A percentile compares a stretch with the other conserved stretches of the same genome.
phyloP scores from a whole-genome alignment of 176 grass and related monocot species.

The Phragmites australis region DNA sequence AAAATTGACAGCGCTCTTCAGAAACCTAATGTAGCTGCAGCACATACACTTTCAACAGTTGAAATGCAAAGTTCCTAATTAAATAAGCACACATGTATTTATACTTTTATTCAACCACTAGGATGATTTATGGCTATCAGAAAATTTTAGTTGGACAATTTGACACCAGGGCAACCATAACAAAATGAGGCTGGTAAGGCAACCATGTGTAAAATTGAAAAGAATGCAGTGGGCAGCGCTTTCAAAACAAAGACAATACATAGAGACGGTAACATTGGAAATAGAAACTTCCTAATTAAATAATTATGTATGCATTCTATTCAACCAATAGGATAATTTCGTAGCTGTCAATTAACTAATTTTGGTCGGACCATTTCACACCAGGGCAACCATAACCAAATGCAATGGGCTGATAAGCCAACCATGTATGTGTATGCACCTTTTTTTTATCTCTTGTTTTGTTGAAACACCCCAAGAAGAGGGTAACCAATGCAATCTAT shows the following conservation, averaged over 20 bases:
- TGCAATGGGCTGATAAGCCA: conserved; percentile 43
- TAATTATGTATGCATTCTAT: not conserved
- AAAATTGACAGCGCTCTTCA: not conserved
- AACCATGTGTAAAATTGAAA: conserved; percentile 15
- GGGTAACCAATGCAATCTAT: conserved; percentile 28
- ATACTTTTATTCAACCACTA: not conserved
- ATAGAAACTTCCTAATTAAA: not conserved
- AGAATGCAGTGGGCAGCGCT: not conserved
- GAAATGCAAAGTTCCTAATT: not conserved
- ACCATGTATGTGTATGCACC: conserved; percentile 22
- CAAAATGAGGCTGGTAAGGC: conserved; percentile 37
- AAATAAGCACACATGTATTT: not conserved
- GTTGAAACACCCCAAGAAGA: conserved; percentile 23
- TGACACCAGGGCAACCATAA: conserved; percentile 37
- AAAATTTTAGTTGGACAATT: conserved; percentile 34
- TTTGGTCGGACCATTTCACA: conserved; percentile 41
- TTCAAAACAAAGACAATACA: not conserved
- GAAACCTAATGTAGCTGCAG: not conserved
- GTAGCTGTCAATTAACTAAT: not conserved
- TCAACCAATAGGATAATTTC: not conserved
- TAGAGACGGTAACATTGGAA: not conserved
- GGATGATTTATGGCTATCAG: not conserved
- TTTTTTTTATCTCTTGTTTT: conserved; percentile 19
- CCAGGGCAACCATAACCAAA: conserved; percentile 27
- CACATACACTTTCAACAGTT: not conserved